These are phyloP conservation scores for Grifola frondosa DNA, from an alignment of 1,284 basidiomycete genomes.

Conservation along the genomic window DNA sequence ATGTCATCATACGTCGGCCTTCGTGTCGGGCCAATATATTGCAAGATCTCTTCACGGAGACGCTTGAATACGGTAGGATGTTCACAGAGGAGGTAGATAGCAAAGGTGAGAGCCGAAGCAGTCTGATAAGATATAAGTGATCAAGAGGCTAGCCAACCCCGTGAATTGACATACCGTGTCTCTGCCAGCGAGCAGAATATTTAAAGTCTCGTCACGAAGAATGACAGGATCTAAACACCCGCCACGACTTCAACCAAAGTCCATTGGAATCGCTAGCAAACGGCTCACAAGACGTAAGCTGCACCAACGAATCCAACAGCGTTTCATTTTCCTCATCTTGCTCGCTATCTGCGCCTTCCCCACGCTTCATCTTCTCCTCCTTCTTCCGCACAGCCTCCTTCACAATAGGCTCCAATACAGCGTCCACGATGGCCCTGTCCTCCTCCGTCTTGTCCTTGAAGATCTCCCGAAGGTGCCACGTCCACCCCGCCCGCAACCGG, in stretches of 20 bases:
- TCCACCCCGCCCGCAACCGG: conserved; percentile 34
- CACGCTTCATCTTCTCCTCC: conserved; percentile 18
- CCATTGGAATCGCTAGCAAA: background rate
- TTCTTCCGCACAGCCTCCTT: conserved; percentile 36
- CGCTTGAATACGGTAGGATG: conserved; percentile 34
- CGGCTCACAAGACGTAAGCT: conserved; percentile 28
- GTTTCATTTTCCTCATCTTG: conserved; percentile 30
- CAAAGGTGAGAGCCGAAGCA: conserved; percentile 36
- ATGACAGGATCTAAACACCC: conserved; percentile 11
- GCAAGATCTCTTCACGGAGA: conserved; percentile 40
- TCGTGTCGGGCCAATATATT: conserved; percentile 29
- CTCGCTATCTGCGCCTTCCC: conserved; percentile 12
- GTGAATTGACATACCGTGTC: conserved; percentile 32
- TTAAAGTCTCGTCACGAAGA: conserved; percentile 37
- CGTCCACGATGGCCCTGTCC: conserved; percentile 21
- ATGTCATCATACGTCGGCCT: conserved; percentile 40
- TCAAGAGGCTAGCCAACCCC: background rate
- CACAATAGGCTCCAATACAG: conserved; percentile 40
- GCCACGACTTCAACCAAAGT: background rate
- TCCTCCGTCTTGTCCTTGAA: conserved; percentile 7
- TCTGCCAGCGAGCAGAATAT: conserved; percentile 38
- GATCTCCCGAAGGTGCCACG: conserved; percentile 20
- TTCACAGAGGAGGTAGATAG: conserved; percentile 41
- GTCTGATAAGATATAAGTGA: conserved; percentile 21
- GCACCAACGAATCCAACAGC: conserved; percentile 40